phyloP scores from a whole-genome alignment of 805 yeast species.

The Saitoella complicata region DNA sequence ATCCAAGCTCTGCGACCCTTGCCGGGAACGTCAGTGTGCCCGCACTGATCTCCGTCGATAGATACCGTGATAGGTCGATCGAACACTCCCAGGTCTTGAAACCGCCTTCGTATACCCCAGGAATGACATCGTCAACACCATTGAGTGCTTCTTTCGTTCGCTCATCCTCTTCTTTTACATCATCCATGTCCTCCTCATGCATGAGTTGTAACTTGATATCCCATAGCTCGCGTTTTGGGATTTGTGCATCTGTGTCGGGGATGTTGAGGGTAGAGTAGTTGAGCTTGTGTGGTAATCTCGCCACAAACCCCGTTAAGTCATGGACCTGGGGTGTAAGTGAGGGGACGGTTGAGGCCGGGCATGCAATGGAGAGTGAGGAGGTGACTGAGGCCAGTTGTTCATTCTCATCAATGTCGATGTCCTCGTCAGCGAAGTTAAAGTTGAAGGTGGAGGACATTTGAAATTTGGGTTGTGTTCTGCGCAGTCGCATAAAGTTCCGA shows the following conservation, averaged over 20 bases:
- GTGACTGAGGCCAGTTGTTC: no score
- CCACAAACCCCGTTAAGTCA: no score
- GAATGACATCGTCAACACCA: constrained; percentile 40
- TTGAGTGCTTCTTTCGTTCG: constrained; percentile 6
- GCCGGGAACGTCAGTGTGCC: no score
- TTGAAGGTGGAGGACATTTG: no score
- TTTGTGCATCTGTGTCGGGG: constrained; percentile 12
- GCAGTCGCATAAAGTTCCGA: no score
- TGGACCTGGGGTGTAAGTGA: no score
- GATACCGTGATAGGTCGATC: constrained; percentile 34
- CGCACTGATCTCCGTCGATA: no score
- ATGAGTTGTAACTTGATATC: constrained; percentile 86
- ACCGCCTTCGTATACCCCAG: constrained; percentile 87
- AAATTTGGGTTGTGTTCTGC: no score
- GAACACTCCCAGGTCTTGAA: constrained; percentile 96
- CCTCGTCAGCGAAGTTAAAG: no score
- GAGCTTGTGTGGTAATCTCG: constrained; percentile 10
- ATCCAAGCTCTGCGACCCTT: constrained; percentile 41
- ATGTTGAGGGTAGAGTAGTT: constrained; percentile 14
- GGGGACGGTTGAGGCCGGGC: no score
- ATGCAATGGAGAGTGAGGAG: no score
- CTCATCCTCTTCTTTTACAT: neutral
- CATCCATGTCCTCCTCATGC: constrained; percentile 40
- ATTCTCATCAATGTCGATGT: no score
- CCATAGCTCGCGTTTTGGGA: constrained; percentile 50